Evolutionary conservation across 176 grass and related monocot genomes (phyloP).

Genomic region (Aegilops speltoides): DNA sequence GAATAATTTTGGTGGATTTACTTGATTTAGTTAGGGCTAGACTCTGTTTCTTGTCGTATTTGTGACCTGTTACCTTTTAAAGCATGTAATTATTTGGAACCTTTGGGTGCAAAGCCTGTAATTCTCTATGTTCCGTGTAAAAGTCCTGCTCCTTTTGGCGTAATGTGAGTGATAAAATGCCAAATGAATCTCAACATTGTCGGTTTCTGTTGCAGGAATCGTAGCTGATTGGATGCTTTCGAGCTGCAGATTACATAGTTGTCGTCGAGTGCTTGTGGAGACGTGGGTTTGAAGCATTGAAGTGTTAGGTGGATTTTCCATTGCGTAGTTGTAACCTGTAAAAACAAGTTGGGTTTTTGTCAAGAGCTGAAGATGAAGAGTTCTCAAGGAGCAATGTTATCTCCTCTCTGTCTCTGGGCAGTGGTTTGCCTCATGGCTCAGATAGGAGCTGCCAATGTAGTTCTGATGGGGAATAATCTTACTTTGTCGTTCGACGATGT

Average conservation of each 20-base stretch:
- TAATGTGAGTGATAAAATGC: not conserved
- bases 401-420: conserved; percentile 23
- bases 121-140: not conserved
- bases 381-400: conserved; percentile 8
- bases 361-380: conserved; percentile 28
- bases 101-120: not conserved
- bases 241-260: conserved; percentile 33
- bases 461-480: conserved; percentile 75
- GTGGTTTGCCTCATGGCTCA: conserved; percentile 48
- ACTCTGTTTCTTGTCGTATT: not conserved
- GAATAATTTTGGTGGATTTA: not conserved
- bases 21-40: not conserved
- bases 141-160: not conserved
- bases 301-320: conserved; percentile 4
- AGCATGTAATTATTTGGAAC: not conserved
- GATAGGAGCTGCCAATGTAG: conserved; percentile 68
- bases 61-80: not conserved
- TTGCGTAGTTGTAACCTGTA: not conserved
- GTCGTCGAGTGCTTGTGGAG: not conserved
- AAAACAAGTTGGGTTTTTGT: conserved; percentile 7
- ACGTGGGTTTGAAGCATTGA: conserved; percentile 25
- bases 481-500: conserved; percentile 62
- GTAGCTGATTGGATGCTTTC: conserved; percentile 29
- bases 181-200: not conserved
- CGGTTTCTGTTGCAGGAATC: not conserved